phyloP scores from a whole-genome alignment of 345 rosid genomes.

The Excoecaria agallocha region DNA sequence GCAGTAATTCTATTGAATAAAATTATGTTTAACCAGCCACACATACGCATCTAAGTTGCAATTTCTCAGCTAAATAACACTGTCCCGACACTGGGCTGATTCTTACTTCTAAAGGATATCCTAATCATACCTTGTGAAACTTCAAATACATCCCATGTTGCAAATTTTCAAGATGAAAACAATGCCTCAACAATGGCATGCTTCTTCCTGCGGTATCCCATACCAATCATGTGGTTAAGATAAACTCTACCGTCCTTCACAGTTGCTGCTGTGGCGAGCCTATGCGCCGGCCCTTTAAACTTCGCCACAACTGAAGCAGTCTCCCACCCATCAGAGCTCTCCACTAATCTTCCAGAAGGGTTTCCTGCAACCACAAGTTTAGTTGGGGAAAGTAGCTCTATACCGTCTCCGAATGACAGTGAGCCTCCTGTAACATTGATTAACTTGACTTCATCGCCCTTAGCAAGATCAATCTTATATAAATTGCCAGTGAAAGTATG shows the following conservation, averaged over 20 bases:
- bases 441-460: conserved; percentile 44
- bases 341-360: conserved; percentile 63
- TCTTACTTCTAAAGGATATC: no score
- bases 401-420: conserved; percentile 65
- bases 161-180: conserved; percentile 30
- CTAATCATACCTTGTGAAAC: not conserved
- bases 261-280: conserved; percentile 76
- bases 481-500: conserved; percentile 68
- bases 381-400: conserved; percentile 61
- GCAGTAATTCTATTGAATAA: no score
- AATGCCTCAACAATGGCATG: conserved; percentile 80
- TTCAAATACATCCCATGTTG: not conserved
- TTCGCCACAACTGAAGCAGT: conserved; percentile 60
- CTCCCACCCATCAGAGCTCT: conserved; percentile 82
- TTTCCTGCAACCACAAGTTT: conserved; percentile 83
- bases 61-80: no score
- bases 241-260: conserved; percentile 79
- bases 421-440: conserved; percentile 56
- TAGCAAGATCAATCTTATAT: conserved; percentile 51
- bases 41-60: no score
- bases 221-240: conserved; percentile 67
- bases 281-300: conserved; percentile 65
- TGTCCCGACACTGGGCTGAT: no score
- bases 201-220: conserved; percentile 80
- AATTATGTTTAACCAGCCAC: no score